Base-by-base conservation (phyloP, 1,139 yeast genomes). In the Suhomyces wounanorum region DNA sequence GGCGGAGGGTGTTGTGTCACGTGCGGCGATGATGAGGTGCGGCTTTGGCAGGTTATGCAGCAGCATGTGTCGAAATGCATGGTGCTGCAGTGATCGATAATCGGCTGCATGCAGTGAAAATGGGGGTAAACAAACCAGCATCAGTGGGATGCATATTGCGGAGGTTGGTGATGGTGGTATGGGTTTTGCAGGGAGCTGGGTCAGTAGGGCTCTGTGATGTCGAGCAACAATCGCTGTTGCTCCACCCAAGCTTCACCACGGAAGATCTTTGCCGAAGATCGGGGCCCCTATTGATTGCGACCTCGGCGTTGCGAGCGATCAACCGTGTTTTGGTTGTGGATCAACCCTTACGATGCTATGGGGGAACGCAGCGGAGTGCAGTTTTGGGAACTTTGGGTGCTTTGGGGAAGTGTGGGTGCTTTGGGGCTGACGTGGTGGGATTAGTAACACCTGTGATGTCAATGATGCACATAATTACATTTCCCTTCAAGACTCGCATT, bases 21-120 rank as follows among this genome's bases (percentile, higher is more conserved):
- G 42, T 28, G 37, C 25, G 40, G 41, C 47, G 37, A 16, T 33
- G 18, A 33, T 17, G 31, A 13, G 37, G 37, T 33, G 37, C 37
- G 37, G 37, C 37, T 14, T 18, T 9, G 18, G 37, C 18, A n/a
- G 14, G 11, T 30, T 11, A 30, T 30, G 33, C 33, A 11, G 2
- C 11, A 5, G 11, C 33, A 28, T 28, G 33, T 30, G 14, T 30
- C 8, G 14, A 30, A 9, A 30, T 30, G 37, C 37, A 7, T 3
- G 18, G 37, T 33, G 37, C 37, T 33, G 37, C 37, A 16, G 37
- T 14, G 37, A 33, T 33, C 11, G 11, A 14, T 14, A 9, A 33
- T 33, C 37, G 37, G 8, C 37, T 33, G 37, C 37, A 33, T 33
- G 33, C 11, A 9, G 6, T 8, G 37, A 6, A 33, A 14, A 10